Conservation (phyloP, 148 eudicot species). For the Silene latifolia region DNA sequence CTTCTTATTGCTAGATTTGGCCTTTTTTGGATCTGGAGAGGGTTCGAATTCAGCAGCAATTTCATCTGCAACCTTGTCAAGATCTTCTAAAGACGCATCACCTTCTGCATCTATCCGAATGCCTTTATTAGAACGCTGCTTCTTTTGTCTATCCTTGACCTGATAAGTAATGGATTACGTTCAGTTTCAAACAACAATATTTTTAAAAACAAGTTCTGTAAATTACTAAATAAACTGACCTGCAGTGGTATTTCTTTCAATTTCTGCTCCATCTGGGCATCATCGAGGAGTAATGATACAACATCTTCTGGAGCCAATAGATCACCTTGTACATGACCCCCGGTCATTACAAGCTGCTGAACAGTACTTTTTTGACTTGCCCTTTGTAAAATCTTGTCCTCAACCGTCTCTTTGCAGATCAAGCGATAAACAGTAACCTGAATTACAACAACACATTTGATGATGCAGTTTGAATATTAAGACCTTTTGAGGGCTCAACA, state of each 20-base stretch:
- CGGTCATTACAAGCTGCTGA: conserved; percentile 99
- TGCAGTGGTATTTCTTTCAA: conserved; percentile 75
- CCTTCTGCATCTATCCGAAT: conserved; percentile 92
- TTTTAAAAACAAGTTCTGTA: not conserved
- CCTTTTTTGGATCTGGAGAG: conserved; percentile 54
- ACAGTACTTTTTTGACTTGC: conserved; percentile 96
- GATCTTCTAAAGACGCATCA: conserved; percentile 86
- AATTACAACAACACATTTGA: conserved; percentile 4
- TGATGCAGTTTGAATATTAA: not conserved
- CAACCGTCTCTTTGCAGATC: conserved; percentile 95
- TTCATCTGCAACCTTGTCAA: conserved; percentile 45
- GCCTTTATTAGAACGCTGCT: conserved; percentile 61
- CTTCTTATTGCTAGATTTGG: conserved; percentile 59
- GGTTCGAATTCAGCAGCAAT: conserved; percentile 42
- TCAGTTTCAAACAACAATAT: not conserved
- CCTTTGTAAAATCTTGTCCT: conserved; percentile 93
- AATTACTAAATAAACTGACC: conserved; percentile 30
- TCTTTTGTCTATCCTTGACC: conserved; percentile 90
- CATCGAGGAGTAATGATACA: conserved; percentile 88
- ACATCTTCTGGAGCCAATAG: conserved; percentile 94
- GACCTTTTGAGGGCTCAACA: not conserved
- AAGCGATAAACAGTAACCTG: conserved; percentile 95
- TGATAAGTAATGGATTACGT: conserved; percentile 16
- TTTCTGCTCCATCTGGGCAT: conserved; percentile 87
- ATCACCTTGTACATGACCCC: conserved; percentile 99